Conservation (phyloP, 2,329 filamentous ascomycete genomes). For the Acarospora socialis region DNA sequence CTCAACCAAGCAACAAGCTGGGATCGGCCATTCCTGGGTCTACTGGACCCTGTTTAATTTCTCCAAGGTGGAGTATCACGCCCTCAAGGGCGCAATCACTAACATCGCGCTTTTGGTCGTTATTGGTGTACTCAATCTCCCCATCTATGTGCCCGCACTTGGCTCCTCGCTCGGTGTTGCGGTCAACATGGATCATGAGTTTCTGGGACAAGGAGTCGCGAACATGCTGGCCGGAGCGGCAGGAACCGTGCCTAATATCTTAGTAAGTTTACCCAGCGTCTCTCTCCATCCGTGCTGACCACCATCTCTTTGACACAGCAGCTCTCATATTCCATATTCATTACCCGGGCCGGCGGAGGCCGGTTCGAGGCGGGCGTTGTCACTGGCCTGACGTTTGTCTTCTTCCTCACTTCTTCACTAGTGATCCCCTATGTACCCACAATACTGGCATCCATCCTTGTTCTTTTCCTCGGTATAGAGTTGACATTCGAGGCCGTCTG, state of each 20-base stretch:
- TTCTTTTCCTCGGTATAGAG: slow-evolving; percentile 9
- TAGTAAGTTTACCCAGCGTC: slow-evolving; percentile 3
- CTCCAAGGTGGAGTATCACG: not conserved
- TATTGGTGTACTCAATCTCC: slow-evolving; percentile 8
- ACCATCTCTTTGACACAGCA: slow-evolving; percentile 1
- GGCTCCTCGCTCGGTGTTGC: slow-evolving; percentile 1
- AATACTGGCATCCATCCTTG: slow-evolving; percentile 5
- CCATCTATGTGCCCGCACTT: slow-evolving; percentile 8
- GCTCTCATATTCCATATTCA: slow-evolving; percentile 6
- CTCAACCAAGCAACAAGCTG: not conserved
- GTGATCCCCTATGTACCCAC: slow-evolving; percentile 8
- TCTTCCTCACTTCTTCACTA: slow-evolving; percentile 6
- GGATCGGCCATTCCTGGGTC: not conserved
- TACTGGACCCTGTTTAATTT: slow-evolving; percentile 8
- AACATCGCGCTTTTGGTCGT: slow-evolving; percentile 8
- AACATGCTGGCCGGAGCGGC: slow-evolving; percentile 4
- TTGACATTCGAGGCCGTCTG: slow-evolving; percentile 5
- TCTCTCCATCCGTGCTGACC: not conserved
- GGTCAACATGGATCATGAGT: slow-evolving; percentile 9
- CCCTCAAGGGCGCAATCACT: slow-evolving; percentile 1
- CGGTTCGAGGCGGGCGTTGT: slow-evolving; percentile 6
- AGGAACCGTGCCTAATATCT: slow-evolving; percentile 7
- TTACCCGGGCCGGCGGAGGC: slow-evolving; percentile 6
- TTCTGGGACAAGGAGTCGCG: slow-evolving; percentile 6
- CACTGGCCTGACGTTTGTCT: slow-evolving; percentile 1